Conservation (phyloP, 139 green algal species). For the Coelastrella sp. region DNA sequence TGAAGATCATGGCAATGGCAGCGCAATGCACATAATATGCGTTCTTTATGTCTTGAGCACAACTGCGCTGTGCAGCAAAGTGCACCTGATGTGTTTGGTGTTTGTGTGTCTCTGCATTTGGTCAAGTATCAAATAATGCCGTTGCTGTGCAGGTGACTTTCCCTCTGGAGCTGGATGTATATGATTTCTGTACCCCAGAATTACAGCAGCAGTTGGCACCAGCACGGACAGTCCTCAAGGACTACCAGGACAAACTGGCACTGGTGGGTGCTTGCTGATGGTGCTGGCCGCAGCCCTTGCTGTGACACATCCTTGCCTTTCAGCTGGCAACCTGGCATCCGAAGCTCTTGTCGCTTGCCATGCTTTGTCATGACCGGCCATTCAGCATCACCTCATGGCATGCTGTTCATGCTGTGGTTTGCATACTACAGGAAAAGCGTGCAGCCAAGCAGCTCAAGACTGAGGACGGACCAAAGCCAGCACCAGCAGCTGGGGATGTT, state of each 20-base stretch:
- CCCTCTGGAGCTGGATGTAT: conserved; percentile 89
- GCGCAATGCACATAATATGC: too few species aligned
- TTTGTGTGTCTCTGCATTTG: too few species aligned
- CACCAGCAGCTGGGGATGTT: conserved; percentile 52
- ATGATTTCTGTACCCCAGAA: conserved; percentile 91
- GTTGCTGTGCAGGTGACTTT: conserved; percentile 84
- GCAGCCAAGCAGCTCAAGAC: conserved; percentile 44
- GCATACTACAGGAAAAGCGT: not conserved
- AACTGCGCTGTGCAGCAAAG: too few species aligned
- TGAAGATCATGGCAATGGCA: too few species aligned
- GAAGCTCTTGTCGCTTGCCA: too few species aligned
- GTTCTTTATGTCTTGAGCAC: too few species aligned
- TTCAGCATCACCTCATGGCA: too few species aligned
- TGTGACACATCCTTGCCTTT: not conserved
- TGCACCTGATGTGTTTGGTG: too few species aligned
- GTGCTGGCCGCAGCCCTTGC: not conserved
- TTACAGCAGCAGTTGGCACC: conserved; percentile 87
- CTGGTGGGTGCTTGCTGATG: not conserved
- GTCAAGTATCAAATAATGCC: too few species aligned
- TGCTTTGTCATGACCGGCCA: too few species aligned
- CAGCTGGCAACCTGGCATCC: too few species aligned
- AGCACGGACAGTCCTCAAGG: conserved; percentile 71
- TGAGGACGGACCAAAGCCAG: conserved; percentile 19
- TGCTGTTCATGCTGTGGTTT: not conserved
- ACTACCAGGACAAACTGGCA: conserved; percentile 34